Base-by-base conservation (phyloP, 306 rosid species). In the Oemleria cerasiformis region DNA sequence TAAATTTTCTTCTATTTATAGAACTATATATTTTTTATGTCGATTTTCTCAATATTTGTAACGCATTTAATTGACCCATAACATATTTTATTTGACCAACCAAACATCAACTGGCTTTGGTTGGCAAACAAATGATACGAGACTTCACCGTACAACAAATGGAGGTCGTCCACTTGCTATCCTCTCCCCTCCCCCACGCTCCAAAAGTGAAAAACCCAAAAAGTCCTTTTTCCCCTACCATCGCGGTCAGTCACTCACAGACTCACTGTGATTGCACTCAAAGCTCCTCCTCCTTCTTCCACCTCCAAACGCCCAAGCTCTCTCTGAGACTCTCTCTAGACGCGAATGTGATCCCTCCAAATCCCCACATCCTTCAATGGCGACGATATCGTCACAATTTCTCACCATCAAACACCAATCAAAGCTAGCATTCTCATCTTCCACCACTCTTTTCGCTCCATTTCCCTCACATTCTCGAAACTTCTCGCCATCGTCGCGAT, bases 281-380 rank as follows among this genome's bases (percentile, higher is more conserved):
- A 50, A 68, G 47, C 12, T 50, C 63, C 63, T 30, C 41, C 41
- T 58, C 15, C 34, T 5, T 8, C 59, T 36, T 50, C 72, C 3
- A 34, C 59, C 20, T 30, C 58, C 38, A 43, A 1, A 6, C 25
- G 7, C 9, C 40, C 36, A 20, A 38, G 30, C 74, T 21, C 60
- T 1, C 61, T 51, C 36, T 17, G 45, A 21, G 50, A 25, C 10
- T 58, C 11, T 47, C 68, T 49, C 19, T 40, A 23, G 8, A 57
- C 43, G 41, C 66, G 9, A 62, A 54, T 58, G 62, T 13, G 53
- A 63, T 63, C 6, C 30, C 75, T 55, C 53, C 34, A 21, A 44
- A 11, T 16, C 74, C 70, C 20, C 73, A 8, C 43, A 17, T 50
- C 73, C 19, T 70, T 6, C 68, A 75, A 88, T 88, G 94, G 76